These are phyloP conservation scores for Globisporangium spinosum DNA, from an alignment of 352 stramenopile species.

Conservation along the genomic window DNA sequence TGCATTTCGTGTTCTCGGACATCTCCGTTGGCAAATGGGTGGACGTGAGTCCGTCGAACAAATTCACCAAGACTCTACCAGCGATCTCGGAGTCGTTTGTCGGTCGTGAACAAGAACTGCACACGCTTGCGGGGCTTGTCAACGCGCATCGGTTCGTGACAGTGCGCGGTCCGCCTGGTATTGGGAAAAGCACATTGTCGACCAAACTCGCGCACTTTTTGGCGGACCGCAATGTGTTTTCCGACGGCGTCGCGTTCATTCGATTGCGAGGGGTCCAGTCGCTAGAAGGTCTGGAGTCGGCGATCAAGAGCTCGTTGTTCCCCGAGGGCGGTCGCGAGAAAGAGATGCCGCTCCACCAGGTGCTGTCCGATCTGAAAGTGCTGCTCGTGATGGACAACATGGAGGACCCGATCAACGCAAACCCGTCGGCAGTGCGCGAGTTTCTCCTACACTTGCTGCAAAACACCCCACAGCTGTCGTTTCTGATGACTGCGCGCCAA, in stretches of 20 bases:
- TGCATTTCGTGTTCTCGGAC: conserved; percentile 67
- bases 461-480: conserved; percentile 50
- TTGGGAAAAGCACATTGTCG: conserved; percentile 75
- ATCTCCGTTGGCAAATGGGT: conserved; percentile 74
- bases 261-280: conserved; percentile 63
- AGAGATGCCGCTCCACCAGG: conserved; percentile 54
- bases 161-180: conserved; percentile 63
- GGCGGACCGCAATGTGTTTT: conserved; percentile 64
- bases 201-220: conserved; percentile 73
- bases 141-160: conserved; percentile 65
- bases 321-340: conserved; percentile 60
- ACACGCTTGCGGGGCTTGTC: conserved; percentile 59
- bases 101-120: conserved; percentile 67
- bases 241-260: conserved; percentile 73
- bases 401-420: conserved; percentile 75
- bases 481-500: conserved; percentile 72
- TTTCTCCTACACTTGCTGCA: conserved; percentile 68
- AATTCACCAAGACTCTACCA: conserved; percentile 64
- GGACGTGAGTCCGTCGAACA: conserved; percentile 67
- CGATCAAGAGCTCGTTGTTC: conserved; percentile 66
- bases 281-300: conserved; percentile 66
- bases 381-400: conserved; percentile 82
- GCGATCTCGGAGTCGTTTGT: conserved; percentile 67
- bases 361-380: conserved; percentile 51
- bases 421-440: conserved; percentile 46